Conservation (phyloP, 148 eudicot species). For the Tetragonia tetragonoides region DNA sequence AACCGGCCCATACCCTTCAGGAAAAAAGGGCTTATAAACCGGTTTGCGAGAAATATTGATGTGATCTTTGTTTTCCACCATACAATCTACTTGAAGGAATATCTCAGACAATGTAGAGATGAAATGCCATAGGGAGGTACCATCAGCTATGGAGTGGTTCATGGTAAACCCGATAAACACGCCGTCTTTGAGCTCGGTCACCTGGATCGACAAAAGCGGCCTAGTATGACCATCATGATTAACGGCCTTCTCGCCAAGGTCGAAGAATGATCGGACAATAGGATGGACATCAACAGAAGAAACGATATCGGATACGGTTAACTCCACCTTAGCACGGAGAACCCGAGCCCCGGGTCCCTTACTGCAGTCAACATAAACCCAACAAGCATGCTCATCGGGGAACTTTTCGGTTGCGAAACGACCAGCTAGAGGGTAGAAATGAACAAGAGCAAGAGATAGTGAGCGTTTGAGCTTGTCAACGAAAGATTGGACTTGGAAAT, state of each 20-base stretch:
- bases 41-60: slow-evolving; percentile 17
- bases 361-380: slow-evolving; percentile 29
- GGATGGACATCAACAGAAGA: slow-evolving; percentile 25
- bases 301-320: slow-evolving; percentile 28
- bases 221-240: slow-evolving; percentile 46
- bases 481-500: not conserved
- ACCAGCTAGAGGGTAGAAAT: slow-evolving; percentile 25
- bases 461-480: slow-evolving; percentile 8
- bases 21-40: not conserved
- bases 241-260: slow-evolving; percentile 21
- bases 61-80: not conserved
- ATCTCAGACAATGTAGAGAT: slow-evolving; percentile 46
- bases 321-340: slow-evolving; percentile 36
- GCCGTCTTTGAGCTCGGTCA: slow-evolving; percentile 58
- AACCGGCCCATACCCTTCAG: slow-evolving; percentile 27
- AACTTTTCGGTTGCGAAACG: slow-evolving; percentile 9
- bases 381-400: slow-evolving; percentile 2
- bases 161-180: slow-evolving; percentile 54
- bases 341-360: slow-evolving; percentile 44
- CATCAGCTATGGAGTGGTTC: slow-evolving; percentile 57
- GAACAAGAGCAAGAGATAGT: slow-evolving; percentile 7
- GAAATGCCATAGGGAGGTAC: slow-evolving; percentile 57
- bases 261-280: slow-evolving; percentile 30
- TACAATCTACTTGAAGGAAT: not conserved
- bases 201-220: slow-evolving; percentile 49